These are phyloP conservation scores for Bremia lactucae DNA, from an alignment of 352 stramenopile species.

Conservation along the genomic window DNA sequence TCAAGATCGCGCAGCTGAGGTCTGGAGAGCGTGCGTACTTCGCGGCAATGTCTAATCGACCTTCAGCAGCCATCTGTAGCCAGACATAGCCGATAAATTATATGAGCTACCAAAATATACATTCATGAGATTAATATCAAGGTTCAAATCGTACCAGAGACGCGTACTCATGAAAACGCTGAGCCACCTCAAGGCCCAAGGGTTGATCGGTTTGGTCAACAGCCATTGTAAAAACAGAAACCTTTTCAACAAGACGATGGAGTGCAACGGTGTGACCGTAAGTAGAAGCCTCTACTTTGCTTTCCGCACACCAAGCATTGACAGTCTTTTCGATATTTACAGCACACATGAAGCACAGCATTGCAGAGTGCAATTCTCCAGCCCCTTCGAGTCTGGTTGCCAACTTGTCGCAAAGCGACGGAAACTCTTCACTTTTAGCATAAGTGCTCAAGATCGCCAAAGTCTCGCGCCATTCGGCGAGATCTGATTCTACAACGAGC, in stretches of 20 bases:
- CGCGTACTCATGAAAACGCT: constrained; percentile 89
- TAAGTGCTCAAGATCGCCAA: constrained; percentile 97
- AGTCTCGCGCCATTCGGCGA: constrained; percentile 94
- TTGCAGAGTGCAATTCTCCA: constrained; percentile 86
- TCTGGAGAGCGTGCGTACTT: constrained; percentile 87
- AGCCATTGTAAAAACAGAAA: constrained; percentile 89
- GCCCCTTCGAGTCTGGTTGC: constrained; percentile 86
- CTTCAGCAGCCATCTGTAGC: constrained; percentile 86
- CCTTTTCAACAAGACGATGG: constrained; percentile 95
- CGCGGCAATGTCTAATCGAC: constrained; percentile 83
- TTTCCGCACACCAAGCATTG: constrained; percentile 85
- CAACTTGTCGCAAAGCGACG: constrained; percentile 90
- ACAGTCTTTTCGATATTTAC: constrained; percentile 85
- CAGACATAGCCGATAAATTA: constrained; percentile 1
- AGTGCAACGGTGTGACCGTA: constrained; percentile 73
- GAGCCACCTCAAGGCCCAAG: constrained; percentile 80
- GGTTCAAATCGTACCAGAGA: constrained; percentile 8
- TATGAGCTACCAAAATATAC: no score
- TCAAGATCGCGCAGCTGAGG: constrained; percentile 69
- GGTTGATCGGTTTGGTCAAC: constrained; percentile 76
- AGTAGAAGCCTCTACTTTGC: constrained; percentile 60
- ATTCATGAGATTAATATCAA: background rate
- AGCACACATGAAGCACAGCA: constrained; percentile 96
- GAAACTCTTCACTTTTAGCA: constrained; percentile 95
- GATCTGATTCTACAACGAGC: constrained; percentile 82